Evolutionary conservation across 2,329 filamentous ascomycete species (phyloP), one percentile per base, ranked within the genome.

Genomic region (Alternaria sp.): DNA sequence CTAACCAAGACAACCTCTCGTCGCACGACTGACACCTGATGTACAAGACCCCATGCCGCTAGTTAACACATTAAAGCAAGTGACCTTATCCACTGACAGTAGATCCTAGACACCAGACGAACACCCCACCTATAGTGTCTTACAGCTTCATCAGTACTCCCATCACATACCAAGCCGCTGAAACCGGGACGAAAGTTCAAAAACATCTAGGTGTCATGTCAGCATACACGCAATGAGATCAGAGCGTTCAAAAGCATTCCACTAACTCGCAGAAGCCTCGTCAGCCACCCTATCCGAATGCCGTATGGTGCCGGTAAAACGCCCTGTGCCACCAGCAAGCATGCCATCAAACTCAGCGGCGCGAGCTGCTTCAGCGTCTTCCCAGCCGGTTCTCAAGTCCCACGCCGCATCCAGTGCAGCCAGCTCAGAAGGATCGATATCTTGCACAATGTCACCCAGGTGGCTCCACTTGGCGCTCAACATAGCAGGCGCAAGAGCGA

Each of bases 261-360:
- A 69, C 65, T 71, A 67, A 70, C 60, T 67, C 50, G 61, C 50
- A 68, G 66, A 65, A 46, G 46, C 58, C 43, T 53, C 63, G 10
- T 64, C 55, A 6, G 25, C 25, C 46, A 75, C 57, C 37, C 64
- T 69, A 54, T 77, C 74, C 7, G 64, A 65, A 18, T 61, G 59
- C 18, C 64, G 63, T 60, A 78, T 66, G 18, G 58, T 59, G 23
- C 79, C 79, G 1, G 75, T 77, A 55, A 84, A 80, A 26, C 82
- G 70, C 3, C 82, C 82, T 6, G 78, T 81, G 4, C 82, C 82
- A 33, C 82, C 82, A 9, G 74, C 68, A 26, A 78, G 56, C 14
- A 70, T 67, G 0, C 81, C 82, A 70, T 84, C 82, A 62, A 80
- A 83, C 64, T 80, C 77, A 2, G 76, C 75, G 23, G 80, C 82